Evolutionary conservation across 2,329 filamentous ascomycete genomes (phyloP).

Genomic region (Ascochyta fabae): DNA sequence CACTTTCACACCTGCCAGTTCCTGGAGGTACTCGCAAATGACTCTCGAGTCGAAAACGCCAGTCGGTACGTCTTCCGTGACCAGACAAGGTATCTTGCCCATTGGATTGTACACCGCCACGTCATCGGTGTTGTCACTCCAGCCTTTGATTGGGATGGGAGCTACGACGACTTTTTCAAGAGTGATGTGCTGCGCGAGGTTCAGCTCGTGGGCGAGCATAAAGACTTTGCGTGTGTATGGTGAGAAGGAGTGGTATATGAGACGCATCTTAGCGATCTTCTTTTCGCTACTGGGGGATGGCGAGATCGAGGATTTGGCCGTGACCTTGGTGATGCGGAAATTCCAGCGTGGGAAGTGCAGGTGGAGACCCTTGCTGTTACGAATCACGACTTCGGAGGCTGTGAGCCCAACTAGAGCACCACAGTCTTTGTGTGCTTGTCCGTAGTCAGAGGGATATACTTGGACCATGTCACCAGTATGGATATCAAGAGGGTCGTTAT

Average conservation of each 20-base stretch:
- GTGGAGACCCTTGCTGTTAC: slow-evolving; percentile 32
- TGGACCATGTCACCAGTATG: slow-evolving; percentile 61
- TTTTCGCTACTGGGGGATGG: background rate
- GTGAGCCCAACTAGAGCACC: slow-evolving; percentile 40
- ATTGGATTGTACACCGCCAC: slow-evolving; percentile 38
- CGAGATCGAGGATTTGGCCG: background rate
- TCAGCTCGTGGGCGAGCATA: slow-evolving; percentile 37
- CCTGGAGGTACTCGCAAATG: slow-evolving; percentile 38
- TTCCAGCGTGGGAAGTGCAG: slow-evolving; percentile 52
- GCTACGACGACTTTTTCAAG: slow-evolving; percentile 42
- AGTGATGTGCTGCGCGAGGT: slow-evolving; percentile 29
- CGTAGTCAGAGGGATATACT: slow-evolving; percentile 42
- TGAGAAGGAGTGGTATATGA: slow-evolving; percentile 41
- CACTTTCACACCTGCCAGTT: slow-evolving; percentile 15
- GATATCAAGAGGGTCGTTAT: slow-evolving; percentile 61
- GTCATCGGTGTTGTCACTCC: slow-evolving; percentile 40
- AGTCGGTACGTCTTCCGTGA: slow-evolving; percentile 32
- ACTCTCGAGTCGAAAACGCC: slow-evolving; percentile 39
- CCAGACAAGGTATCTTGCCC: slow-evolving; percentile 40
- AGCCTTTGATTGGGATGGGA: slow-evolving; percentile 35
- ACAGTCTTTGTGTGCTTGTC: slow-evolving; percentile 35
- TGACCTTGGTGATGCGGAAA: slow-evolving; percentile 37
- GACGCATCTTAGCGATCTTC: slow-evolving; percentile 31
- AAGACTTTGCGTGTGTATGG: slow-evolving; percentile 41
- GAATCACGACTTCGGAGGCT: slow-evolving; percentile 35